Evolutionary conservation across 2,329 filamentous ascomycete genomes (phyloP), one percentile per base, ranked within the genome.

Genomic region (Fusarium sp.): DNA sequence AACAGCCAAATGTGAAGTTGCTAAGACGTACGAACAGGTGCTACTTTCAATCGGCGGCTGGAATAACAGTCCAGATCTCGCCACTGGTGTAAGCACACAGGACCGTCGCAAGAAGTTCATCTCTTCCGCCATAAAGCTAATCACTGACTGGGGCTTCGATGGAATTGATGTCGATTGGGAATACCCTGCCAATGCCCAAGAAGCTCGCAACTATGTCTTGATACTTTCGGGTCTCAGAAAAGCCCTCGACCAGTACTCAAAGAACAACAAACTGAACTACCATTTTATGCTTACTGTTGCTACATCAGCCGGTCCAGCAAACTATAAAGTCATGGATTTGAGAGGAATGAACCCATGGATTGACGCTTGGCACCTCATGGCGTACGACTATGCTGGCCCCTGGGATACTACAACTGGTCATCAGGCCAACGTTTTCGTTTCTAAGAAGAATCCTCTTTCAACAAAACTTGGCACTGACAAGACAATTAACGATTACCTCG

Each of bases 381-480:
- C 90, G 1, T 93, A 93, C 80, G 91, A 93, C 81, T 93, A 91
- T 78, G 86, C 92, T 13, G 93, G 93, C 8, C 87, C 87, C 30
- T 95, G 92, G 92, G 89, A 91, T 70, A 78, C 82, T 2, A 82
- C 81, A 2, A 86, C 91, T 3, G 92, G 89, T 3, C 91, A 96
- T 81, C 89, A 92, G 78, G 86, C 93, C 34, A 96, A 95, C 77
- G 77, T 96, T 51, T 93, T 87, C 79, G 75, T 84, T 10, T 89
- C 89, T 42, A 78, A 78, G 12, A 76, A 81, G 22, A 88, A 89
- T 76, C 86, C 88, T 0, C 72, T 78, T 4, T 85, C 86, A 34
- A 96, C 93, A 4, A 92, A 92, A 14, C 93, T 92, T 83, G 92
- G 87, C 83, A 92, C 91, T 6, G 85, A 92, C 56, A 83, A 85